phyloP scores from a whole-genome alignment of 352 stramenopile species.

The Pythium dissotocum region DNA sequence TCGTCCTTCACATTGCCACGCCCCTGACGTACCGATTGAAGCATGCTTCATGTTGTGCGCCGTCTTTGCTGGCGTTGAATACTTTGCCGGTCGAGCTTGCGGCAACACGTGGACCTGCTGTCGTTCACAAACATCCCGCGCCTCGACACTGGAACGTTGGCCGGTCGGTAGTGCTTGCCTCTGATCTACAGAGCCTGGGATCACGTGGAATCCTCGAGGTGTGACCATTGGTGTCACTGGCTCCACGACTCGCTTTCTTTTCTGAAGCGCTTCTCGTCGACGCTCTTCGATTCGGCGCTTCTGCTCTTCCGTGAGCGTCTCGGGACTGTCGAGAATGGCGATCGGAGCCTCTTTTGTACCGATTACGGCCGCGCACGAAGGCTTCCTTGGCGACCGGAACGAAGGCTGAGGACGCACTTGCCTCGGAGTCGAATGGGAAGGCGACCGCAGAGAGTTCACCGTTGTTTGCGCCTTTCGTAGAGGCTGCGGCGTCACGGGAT shows the following conservation, averaged over 20 bases:
- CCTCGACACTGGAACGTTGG: not conserved
- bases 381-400: not conserved
- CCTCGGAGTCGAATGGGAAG: not conserved
- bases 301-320: slow-evolving; percentile 56
- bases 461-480: not conserved
- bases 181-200: not conserved
- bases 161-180: not conserved
- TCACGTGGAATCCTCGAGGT: not conserved
- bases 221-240: not conserved
- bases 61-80: not conserved
- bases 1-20: not conserved
- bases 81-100: not conserved
- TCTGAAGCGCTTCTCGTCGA: slow-evolving; percentile 57
- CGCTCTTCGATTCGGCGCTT: slow-evolving; percentile 50
- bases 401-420: not conserved
- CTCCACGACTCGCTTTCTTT: slow-evolving; percentile 33
- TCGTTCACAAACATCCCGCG: not conserved
- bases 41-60: not conserved
- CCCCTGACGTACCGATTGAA: not conserved
- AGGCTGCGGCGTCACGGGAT: not conserved
- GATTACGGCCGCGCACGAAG: not conserved
- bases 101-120: not conserved
- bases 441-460: not conserved
- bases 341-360: slow-evolving; percentile 12
- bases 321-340: slow-evolving; percentile 30